Conservation (phyloP, 352 stramenopile genomes). For the Phytophthora tentaculata region DNA sequence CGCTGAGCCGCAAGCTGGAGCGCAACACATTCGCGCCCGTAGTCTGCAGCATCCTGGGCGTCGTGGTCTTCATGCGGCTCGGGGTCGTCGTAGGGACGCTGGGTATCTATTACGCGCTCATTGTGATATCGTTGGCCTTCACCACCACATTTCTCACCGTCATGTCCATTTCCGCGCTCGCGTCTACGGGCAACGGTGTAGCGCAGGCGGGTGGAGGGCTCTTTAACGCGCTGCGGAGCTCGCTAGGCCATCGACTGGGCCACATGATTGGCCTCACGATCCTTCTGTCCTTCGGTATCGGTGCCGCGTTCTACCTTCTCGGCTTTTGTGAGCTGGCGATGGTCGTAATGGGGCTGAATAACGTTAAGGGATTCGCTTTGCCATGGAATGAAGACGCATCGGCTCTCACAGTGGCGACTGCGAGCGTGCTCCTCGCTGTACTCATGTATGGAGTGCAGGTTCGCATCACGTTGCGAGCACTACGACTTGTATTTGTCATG, state of each 20-base stretch:
- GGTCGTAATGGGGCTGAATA: not conserved
- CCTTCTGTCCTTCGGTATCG: not conserved
- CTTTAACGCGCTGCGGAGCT: not conserved
- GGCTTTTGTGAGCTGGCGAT: not conserved
- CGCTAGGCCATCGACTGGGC: not conserved
- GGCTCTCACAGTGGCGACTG: not conserved
- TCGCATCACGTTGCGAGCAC: not conserved
- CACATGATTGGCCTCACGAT: conserved; percentile 3
- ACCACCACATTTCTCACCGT: not conserved
- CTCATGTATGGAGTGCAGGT: conserved; percentile 1
- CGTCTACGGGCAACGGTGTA: not conserved
- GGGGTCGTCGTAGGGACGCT: not conserved
- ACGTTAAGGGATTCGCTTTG: not conserved
- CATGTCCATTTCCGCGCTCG: not conserved
- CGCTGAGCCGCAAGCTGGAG: conserved; percentile 3
- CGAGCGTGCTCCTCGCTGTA: not conserved
- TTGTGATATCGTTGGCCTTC: not conserved
- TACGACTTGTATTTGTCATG: conserved; percentile 1
- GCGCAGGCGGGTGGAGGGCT: not conserved
- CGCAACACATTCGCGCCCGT: conserved; percentile 1
- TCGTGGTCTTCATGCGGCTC: conserved; percentile 2
- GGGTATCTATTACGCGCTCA: not conserved
- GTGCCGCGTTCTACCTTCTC: not conserved
- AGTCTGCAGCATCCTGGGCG: conserved; percentile 1
- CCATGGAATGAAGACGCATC: conserved; percentile 1